Conservation (phyloP, 805 yeast species). For the Wickerhamiella alocasiicola region DNA sequence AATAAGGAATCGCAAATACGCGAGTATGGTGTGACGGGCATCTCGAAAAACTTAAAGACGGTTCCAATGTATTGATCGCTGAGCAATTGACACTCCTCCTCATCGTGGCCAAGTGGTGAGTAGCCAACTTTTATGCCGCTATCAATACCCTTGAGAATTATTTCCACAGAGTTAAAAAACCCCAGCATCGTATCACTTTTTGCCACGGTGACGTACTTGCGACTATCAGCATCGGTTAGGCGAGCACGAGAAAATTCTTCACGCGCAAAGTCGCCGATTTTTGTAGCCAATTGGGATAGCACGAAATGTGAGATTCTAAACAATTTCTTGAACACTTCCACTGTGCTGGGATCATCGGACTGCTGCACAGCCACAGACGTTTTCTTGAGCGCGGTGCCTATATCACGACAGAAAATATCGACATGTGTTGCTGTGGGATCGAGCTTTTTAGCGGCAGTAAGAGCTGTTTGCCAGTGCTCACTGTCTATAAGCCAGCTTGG, state of each 20-base stretch:
- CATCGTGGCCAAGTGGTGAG: neutral
- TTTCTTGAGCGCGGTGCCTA: too few species aligned
- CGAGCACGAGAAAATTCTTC: neutral
- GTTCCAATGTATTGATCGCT: slow-evolving; percentile 2
- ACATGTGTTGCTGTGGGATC: too few species aligned
- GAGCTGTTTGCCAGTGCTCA: too few species aligned
- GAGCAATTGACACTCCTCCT: slow-evolving; percentile 1
- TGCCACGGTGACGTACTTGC: neutral
- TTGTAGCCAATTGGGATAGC: neutral
- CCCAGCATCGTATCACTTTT: neutral
- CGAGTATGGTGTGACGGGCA: neutral
- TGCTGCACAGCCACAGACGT: too few species aligned
- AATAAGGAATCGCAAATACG: neutral
- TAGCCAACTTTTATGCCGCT: neutral
- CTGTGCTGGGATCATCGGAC: too few species aligned
- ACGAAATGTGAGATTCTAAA: neutral
- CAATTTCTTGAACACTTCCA: neutral
- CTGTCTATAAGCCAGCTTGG: too few species aligned
- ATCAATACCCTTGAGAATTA: neutral
- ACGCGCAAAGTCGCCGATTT: neutral
- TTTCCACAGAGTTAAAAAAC: neutral
- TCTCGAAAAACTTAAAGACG: neutral
- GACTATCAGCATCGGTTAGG: neutral
- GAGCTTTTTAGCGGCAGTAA: too few species aligned
- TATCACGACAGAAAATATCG: too few species aligned